A percentile compares a stretch with the other conserved stretches of the same genome.
phyloP scores from a whole-genome alignment of 2,329 filamentous ascomycete species.

The Cladosporium halotolerans region DNA sequence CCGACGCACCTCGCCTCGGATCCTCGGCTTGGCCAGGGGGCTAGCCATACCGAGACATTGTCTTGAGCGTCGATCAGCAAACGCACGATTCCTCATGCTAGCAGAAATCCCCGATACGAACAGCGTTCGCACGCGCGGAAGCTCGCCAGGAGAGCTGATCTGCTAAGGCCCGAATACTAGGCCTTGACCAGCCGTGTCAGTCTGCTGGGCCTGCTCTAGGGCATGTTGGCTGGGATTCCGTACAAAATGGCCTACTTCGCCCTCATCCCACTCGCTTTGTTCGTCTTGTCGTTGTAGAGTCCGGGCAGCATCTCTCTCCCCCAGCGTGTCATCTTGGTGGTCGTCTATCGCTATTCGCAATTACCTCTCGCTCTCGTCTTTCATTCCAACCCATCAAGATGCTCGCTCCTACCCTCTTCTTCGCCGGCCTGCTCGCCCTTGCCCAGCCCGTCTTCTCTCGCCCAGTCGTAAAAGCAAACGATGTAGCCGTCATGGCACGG shows the following conservation, averaged over 20 bases:
- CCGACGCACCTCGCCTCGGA: neutral
- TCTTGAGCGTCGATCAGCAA: constrained; percentile 5
- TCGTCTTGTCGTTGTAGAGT: neutral
- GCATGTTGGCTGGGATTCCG: neutral
- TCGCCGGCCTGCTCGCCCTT: neutral
- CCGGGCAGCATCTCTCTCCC: neutral
- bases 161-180: constrained; percentile 1
- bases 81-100: neutral
- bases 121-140: constrained; percentile 4
- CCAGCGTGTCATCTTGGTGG: too few relatives aligned
- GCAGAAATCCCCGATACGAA: neutral
- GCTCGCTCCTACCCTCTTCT: neutral
- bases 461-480: neutral
- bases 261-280: neutral
- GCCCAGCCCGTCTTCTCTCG: neutral
- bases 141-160: neutral
- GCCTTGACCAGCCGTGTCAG: constrained; percentile 1
- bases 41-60: constrained; percentile 8
- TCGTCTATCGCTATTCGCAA: neutral
- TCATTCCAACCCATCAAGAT: neutral
- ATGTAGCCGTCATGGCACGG: too few relatives aligned
- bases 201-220: neutral
- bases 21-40: neutral
- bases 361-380: too few relatives aligned
- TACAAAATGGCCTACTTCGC: constrained; percentile 3